phyloP scores from a whole-genome alignment of 148 eudicot genomes.

The Persicaria maculosa region DNA sequence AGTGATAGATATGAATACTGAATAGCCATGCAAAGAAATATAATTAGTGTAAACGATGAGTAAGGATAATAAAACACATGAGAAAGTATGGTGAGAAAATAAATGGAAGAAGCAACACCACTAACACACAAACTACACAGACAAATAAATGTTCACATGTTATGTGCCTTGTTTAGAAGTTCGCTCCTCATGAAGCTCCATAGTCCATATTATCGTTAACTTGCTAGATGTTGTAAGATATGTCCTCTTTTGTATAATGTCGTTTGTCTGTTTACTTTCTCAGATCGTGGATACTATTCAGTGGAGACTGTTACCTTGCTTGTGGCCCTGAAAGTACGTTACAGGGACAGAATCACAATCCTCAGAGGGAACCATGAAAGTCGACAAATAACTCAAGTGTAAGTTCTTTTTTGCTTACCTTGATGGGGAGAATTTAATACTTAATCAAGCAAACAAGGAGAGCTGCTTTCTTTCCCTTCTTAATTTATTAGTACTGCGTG shows the following conservation, averaged over 20 bases:
- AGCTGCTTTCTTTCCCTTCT: not conserved
- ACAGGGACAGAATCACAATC: constrained; percentile 87
- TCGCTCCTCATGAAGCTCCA: not conserved
- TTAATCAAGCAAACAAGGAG: not conserved
- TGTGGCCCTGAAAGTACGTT: constrained; percentile 93
- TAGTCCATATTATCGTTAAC: not conserved
- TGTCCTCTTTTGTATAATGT: not conserved
- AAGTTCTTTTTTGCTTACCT: constrained; percentile 20
- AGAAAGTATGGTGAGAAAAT: no score
- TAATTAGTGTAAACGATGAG: no score
- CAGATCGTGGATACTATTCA: constrained; percentile 96
- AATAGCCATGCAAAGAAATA: no score
- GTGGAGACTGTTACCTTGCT: constrained; percentile 90
- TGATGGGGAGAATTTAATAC: not conserved
- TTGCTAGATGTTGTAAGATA: not conserved
- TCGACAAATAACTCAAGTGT: constrained; percentile 98
- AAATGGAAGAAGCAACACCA: no score
- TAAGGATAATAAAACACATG: no score
- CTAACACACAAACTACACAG: no score
- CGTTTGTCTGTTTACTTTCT: constrained; percentile 15
- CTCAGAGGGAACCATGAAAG: constrained; percentile 94
- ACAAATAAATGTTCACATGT: no score
- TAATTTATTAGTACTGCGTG: no score
- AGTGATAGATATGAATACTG: no score
- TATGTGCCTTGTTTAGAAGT: no score